Evolutionary conservation across 1,139 yeast species (phyloP).

Genomic region (Debaryomyces fabryi): DNA sequence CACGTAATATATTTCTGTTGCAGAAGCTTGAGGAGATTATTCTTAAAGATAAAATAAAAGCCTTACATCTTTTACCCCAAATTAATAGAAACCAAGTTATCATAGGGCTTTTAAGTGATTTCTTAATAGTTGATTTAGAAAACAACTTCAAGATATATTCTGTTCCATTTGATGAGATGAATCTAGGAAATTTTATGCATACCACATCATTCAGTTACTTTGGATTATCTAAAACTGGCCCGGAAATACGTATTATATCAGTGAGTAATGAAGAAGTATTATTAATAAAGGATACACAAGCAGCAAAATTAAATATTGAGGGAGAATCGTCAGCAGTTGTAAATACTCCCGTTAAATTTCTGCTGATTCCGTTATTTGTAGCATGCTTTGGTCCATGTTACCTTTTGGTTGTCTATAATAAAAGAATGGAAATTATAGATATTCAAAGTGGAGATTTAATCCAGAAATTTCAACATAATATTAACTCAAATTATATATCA

Average conservation of each 20-base stretch:
- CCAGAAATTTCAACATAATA: conserved; percentile 42
- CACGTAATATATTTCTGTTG: conserved; percentile 36
- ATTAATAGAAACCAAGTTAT: conserved; percentile 20
- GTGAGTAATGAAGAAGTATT: conserved; percentile 20
- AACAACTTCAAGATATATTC: conserved; percentile 22
- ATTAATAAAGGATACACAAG: conserved; percentile 34
- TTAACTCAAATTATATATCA: conserved; percentile 27
- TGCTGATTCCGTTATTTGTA: conserved; percentile 33
- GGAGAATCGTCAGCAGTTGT: conserved; percentile 14
- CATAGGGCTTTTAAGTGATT: conserved; percentile 31
- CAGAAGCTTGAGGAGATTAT: conserved; percentile 27
- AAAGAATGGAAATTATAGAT: conserved; percentile 50
- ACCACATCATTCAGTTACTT: conserved; percentile 32
- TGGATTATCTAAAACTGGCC: conserved; percentile 27
- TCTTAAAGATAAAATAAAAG: conserved; percentile 34
- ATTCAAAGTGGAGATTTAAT: conserved; percentile 44
- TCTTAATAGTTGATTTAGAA: conserved; percentile 29
- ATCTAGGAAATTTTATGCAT: conserved; percentile 21
- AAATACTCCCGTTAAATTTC: conserved; percentile 29
- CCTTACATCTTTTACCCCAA: conserved; percentile 17
- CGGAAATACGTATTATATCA: conserved; percentile 26
- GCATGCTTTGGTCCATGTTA: conserved; percentile 49
- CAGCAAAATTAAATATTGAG: conserved; percentile 19
- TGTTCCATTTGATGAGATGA: conserved; percentile 20
- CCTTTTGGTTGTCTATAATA: conserved; percentile 40